These are phyloP conservation scores for Zymoseptoria crescenta DNA, from an alignment of 2,329 filamentous ascomycete species.

Conservation along the genomic window DNA sequence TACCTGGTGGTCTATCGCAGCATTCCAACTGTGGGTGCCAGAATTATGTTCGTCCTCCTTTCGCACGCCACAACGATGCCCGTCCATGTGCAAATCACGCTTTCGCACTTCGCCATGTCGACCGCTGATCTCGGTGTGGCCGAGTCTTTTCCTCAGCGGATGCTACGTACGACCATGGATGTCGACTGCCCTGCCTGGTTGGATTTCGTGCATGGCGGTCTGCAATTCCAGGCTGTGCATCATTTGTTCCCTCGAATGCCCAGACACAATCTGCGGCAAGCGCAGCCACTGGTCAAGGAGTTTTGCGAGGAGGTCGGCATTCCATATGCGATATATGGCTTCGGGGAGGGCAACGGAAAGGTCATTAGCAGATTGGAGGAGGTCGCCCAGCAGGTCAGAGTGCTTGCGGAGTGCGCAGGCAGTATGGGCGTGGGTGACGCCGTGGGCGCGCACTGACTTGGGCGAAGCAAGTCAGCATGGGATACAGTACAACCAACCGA, in stretches of 20 bases:
- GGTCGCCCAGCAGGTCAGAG: constrained; percentile 53
- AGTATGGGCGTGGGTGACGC: background rate
- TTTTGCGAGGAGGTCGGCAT: constrained; percentile 59
- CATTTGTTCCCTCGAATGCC: constrained; percentile 63
- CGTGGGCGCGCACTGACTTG: background rate
- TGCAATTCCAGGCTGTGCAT: constrained; percentile 67
- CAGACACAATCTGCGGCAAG: constrained; percentile 56
- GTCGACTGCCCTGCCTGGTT: constrained; percentile 65
- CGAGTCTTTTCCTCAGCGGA: constrained; percentile 62
- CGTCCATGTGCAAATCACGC: constrained; percentile 63
- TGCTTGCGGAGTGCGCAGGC: constrained; percentile 47
- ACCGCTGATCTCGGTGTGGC: constrained; percentile 55
- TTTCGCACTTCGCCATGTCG: constrained; percentile 66
- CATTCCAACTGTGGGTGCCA: constrained; percentile 51
- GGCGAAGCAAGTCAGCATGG: background rate
- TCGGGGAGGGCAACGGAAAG: constrained; percentile 55
- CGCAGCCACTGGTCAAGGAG: constrained; percentile 52
- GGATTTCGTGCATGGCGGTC: constrained; percentile 63
- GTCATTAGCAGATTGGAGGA: constrained; percentile 49
- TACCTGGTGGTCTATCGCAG: constrained; percentile 55
- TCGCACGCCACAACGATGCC: constrained; percentile 60
- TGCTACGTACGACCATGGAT: constrained; percentile 66
- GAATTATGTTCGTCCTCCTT: constrained; percentile 55
- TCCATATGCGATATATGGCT: constrained; percentile 54
- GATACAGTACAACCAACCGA: background rate